Conservation (phyloP, 169 alveolate species). For the Plasmodium inui region DNA sequence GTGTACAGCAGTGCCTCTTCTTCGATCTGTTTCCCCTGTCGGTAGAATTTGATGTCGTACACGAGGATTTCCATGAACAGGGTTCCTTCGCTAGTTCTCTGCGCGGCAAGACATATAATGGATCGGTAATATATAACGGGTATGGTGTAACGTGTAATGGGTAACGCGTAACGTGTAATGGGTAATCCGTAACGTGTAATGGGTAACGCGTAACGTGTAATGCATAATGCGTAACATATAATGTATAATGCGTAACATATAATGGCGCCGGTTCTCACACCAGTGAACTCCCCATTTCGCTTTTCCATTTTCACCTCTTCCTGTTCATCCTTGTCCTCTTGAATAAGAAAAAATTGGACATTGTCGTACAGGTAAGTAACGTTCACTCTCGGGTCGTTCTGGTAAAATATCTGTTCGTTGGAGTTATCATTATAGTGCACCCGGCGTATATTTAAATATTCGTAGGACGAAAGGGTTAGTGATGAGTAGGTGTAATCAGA, state of each 20-base stretch:
- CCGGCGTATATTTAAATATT: constrained; percentile 19
- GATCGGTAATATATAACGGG: background rate
- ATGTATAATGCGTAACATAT: background rate
- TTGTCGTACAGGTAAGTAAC: constrained; percentile 32
- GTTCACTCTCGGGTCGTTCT: constrained; percentile 39
- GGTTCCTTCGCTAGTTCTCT: constrained; percentile 22
- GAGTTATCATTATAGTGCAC: constrained; percentile 44
- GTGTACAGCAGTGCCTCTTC: constrained; percentile 26
- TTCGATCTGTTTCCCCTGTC: background rate
- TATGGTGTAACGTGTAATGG: background rate
- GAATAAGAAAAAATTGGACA: constrained; percentile 48
- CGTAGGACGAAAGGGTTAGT: constrained; percentile 43
- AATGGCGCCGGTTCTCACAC: background rate
- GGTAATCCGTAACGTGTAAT: background rate
- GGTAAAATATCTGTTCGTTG: constrained; percentile 47
- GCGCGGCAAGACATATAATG: background rate
- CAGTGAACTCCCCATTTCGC: background rate
- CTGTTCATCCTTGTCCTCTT: background rate
- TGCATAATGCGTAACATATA: background rate
- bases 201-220: background rate
- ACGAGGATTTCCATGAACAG: constrained; percentile 57
- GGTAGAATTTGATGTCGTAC: constrained; percentile 26
- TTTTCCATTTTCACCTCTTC: background rate
- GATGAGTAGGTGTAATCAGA: constrained; percentile 68
- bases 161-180: background rate